Evolutionary conservation across 768 basidiomycete species (phyloP), one percentile per base, ranked within the genome.

Genomic region (Collybia sp.): DNA sequence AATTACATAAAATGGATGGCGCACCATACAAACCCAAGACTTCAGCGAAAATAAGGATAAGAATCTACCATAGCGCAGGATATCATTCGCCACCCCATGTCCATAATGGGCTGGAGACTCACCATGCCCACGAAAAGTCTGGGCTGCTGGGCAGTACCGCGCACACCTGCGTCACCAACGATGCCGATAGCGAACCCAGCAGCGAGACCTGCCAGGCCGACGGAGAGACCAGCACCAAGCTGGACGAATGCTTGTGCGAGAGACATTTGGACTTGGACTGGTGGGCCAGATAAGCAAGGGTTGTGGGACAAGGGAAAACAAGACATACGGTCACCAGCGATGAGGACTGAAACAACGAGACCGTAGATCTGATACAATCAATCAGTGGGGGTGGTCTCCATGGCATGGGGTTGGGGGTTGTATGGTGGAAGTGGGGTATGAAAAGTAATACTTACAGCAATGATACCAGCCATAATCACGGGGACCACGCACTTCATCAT

Each of bases 391-490:
- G 25, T 25, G 3, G 25, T 25, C 25, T 8, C 25, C 25, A n/a
- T 25, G 25, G 25, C 25, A 25, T 25, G 25, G 3, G n/a, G 25
- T 25, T 48, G 30, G 49, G 36, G 11, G 3, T 12, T 9, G 9
- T 12, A 31, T 6, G n/a, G 20, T 15, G 12, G 6, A 42, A 42
- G 32, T 36, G 25, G 25, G 25, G 25, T 8, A 25, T 19, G 37
- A 38, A 13, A n/a, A 43, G 19, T 33, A 25, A 35, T 30, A 83
- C 92, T 54, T 56, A 98, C 95, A 65, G 90, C 95, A 72, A 98
- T 96, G 74, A 98, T 98, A 93, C 95, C 95, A 77, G 95, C 95
- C 95, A 98, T 97, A 70, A 99, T 88, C 65, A 97, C 93, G 39
- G 94, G 94, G 43, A 98, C 83, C 53, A 88, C 85, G 80, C 88